Evolutionary conservation across 192 early-diverging fungal species (phyloP).

Genomic region (Dimargaris xerosporica): DNA sequence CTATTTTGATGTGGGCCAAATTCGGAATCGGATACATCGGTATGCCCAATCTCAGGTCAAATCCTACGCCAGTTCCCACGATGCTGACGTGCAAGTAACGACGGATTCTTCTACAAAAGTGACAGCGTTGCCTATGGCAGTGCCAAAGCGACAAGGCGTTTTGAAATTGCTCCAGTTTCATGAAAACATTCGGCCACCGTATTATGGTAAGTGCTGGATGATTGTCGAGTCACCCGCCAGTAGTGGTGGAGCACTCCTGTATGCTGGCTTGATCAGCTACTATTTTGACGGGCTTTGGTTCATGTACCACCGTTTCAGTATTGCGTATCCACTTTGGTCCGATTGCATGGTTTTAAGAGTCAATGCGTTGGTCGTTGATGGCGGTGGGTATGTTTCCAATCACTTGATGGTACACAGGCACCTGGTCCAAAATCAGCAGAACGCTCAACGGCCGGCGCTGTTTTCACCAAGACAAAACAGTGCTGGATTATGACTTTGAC

Average conservation of each 20-base stretch:
- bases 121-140: no score
- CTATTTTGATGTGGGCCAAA: slow-evolving; percentile 10
- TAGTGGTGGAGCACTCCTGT: background rate
- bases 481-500: slow-evolving; percentile 74
- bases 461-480: slow-evolving; percentile 38
- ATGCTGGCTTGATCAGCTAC: background rate
- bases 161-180: slow-evolving; percentile 48
- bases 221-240: background rate
- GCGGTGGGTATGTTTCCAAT: no score
- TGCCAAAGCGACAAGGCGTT: background rate
- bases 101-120: no score
- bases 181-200: slow-evolving; percentile 57
- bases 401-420: slow-evolving; percentile 37
- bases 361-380: slow-evolving; percentile 16
- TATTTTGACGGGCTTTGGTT: slow-evolving; percentile 10
- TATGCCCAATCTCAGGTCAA: background rate
- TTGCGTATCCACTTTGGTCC: slow-evolving; percentile 14
- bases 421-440: slow-evolving; percentile 50
- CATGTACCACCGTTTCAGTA: slow-evolving; percentile 19
- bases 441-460: slow-evolving; percentile 38
- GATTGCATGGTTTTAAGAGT: slow-evolving; percentile 22
- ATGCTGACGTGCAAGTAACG: no score
- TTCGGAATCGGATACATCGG: background rate
- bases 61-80: no score
- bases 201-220: slow-evolving; percentile 37